A percentile compares a stretch with the other conserved stretches of the same genome.
These are phyloP conservation scores for Solanum microdontum DNA, from an alignment of 257 asterid species.

Conservation along the genomic window DNA sequence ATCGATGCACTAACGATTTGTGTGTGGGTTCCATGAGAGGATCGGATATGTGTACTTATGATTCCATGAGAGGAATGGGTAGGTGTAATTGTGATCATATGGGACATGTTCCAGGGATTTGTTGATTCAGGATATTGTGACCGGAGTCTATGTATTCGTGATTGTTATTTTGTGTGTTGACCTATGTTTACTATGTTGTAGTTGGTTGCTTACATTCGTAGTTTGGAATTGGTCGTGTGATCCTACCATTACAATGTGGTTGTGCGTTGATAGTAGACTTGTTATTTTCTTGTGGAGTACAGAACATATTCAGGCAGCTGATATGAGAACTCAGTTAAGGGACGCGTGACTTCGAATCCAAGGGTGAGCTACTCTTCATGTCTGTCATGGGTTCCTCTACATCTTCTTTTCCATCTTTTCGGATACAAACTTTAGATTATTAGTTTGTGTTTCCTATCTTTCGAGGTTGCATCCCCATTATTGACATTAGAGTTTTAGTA, in stretches of 20 bases:
- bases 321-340: neutral
- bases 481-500: neutral
- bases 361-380: neutral
- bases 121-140: neutral
- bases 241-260: neutral
- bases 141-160: neutral
- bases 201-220: neutral
- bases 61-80: neutral
- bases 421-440: neutral
- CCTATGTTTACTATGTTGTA: neutral
- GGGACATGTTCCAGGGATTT: neutral
- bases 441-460: neutral
- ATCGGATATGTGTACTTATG: too few relatives aligned
- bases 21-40: neutral
- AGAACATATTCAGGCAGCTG: neutral
- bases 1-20: too few relatives aligned
- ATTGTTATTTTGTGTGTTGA: neutral
- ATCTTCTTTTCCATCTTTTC: neutral
- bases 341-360: neutral
- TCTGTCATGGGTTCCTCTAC: neutral
- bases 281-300: neutral
- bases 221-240: neutral
- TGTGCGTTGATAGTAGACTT: neutral
- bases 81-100: neutral
- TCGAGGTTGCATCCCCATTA: neutral